A percentile compares a stretch with the other conserved stretches of the same genome.
Conservation (phyloP, 805 yeast species). For the Yamadazyma laniorum region DNA sequence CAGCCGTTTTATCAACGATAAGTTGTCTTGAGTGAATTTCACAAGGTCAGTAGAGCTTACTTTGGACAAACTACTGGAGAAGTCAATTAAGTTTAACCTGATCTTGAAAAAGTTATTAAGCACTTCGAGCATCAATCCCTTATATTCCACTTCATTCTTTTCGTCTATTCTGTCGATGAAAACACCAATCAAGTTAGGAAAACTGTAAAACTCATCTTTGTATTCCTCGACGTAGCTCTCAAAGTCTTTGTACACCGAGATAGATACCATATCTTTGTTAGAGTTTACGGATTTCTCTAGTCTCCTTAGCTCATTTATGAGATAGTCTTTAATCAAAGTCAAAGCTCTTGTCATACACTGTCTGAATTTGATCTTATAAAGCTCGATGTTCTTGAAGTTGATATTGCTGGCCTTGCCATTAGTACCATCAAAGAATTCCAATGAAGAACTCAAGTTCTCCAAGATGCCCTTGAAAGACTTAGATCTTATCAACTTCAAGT, state of each 20-base stretch:
- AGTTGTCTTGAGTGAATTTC: conserved; percentile 59
- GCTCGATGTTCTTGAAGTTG: conserved; percentile 62
- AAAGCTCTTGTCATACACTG: conserved; percentile 83
- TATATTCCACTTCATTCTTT: conserved; percentile 48
- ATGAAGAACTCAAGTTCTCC: conserved; percentile 60
- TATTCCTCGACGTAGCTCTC: conserved; percentile 20
- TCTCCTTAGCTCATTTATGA: conserved; percentile 43
- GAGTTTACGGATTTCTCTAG: conserved; percentile 20
- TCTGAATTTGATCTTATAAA: conserved; percentile 68
- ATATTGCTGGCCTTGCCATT: conserved; percentile 41
- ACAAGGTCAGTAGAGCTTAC: conserved; percentile 39
- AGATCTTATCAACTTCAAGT: conserved; percentile 33
- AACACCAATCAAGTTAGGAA: conserved; percentile 34
- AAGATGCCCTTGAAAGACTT: conserved; percentile 47
- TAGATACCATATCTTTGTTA: conserved; percentile 19
- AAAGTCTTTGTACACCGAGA: conserved; percentile 67
- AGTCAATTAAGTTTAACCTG: conserved; percentile 49
- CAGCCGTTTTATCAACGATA: conserved; percentile 58
- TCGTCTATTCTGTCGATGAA: conserved; percentile 36
- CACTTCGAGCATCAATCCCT: conserved; percentile 67
- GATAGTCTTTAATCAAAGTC: conserved; percentile 68
- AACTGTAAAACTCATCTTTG: conserved; percentile 17
- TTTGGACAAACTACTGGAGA: conserved; percentile 31
- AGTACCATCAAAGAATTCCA: conserved; percentile 43
- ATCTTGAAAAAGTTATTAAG: conserved; percentile 59